Evolutionary conservation across 192 early-diverging fungal genomes (phyloP), one percentile per base, ranked within the genome.

Genomic region (Coemansia sp.): DNA sequence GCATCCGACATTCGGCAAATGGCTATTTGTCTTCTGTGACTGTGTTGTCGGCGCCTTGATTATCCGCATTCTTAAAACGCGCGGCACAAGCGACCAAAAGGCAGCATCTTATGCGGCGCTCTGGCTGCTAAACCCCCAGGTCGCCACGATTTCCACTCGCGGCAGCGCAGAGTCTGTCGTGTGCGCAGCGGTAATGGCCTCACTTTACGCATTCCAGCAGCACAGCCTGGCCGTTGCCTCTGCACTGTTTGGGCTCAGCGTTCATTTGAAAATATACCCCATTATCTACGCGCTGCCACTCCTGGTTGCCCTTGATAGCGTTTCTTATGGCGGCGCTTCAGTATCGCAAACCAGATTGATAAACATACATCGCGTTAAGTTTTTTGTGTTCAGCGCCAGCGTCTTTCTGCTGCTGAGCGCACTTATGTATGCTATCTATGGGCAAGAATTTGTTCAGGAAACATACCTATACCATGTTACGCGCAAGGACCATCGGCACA

Each of bases 181-280:
- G 33, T 89, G 91, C 18, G 88, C 87, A 0, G 85, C 92, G 68
- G 88, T 94, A 0, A 72, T 98, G 28, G 89, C 84, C 3, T 84
- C 89, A 4, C 70, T 97, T 8, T 94, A 93, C 67, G 77, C 84
- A 18, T 71, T 96, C 20, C 86, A 91, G 52, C 77, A 71, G 11
- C 75, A 71, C 49, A 70, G 76, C 34, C 63, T 84, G 16, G 75
- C 73, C 2, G 60, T 68, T 30, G 86, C 84, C 29, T 88, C 90
- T 4, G 76, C 87, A 18, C 48, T 92, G 36, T 97, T 93, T 84
- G 97, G 97, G 5, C 70, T 96, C 7, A 83, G 93, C 7, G 96
- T 99, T 28, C 97, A 99, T 75, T 88, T 98, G 49, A 99, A 99
- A 71, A 94, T 98, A 10, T 99, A 98, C 76, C 96, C 97, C 2